Base-by-base conservation (phyloP, 2,329 filamentous ascomycete species). In the Thelonectria blattea region DNA sequence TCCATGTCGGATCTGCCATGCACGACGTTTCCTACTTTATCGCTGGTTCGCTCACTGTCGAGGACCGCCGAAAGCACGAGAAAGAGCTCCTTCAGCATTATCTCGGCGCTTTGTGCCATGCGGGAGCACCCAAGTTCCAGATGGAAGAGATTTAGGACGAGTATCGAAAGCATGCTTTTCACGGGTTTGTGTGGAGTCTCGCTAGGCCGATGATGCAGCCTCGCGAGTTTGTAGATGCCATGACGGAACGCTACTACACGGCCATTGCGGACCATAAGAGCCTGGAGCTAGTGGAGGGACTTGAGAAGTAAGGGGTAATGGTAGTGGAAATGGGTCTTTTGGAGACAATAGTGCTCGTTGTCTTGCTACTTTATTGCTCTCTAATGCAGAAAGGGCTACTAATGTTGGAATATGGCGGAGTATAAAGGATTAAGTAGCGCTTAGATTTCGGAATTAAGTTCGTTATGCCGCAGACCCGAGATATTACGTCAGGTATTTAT, bases 171-270 rank as follows among this genome's bases (percentile, higher is more conserved):
- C 53, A 66, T 8, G 17, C 27, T 2, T 56, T 66, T 1, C 48
- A 66, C n/a, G 61, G 64, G 6, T 65, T 66, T 18, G 48, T 52
- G 1, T 66, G 64, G 64, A 17, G 34, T 9, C 58, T 66, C 3
- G 53, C 56, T 14, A 48, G 53, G 0, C 53, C 64, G 1, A 56
- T 66, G 52, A 66, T 66, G 58, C 64, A 66, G 17, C 55, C 24
- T 14, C 52, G 47, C 10, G 55, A 66, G 10, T 39, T 58, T 22
- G 53, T 64, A 1, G 53, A 64, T 27, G 30, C n/a, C 0, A 66
- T 66, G 56, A 47, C 56, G 3, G 51, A 57, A 6, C 43, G 62
- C 2, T 54, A 66, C 27, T 49, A 47, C 9, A 39, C 46, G 3
- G 58, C 65, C 3, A 66, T 66, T 17, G 18, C 52, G 7, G 64